Conservation (phyloP, 805 yeast species). For the Tetrapisispora phaffii region DNA sequence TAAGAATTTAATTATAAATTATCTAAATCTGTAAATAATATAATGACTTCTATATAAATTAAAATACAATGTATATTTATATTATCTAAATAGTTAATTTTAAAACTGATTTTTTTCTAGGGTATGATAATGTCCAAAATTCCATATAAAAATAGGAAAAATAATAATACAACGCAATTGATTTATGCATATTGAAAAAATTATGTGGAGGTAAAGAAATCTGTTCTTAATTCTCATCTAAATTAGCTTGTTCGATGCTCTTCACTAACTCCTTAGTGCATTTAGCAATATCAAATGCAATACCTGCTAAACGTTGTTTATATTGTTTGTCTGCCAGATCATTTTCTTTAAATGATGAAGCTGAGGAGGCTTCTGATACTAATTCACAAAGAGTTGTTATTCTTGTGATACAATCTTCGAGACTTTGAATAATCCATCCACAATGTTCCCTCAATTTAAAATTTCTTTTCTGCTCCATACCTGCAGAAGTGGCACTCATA, state of each 20-base stretch:
- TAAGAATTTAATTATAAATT: neutral
- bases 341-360: slow-evolving; percentile 34
- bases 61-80: neutral
- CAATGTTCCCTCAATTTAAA: slow-evolving; percentile 83
- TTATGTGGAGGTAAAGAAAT: neutral
- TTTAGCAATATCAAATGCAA: slow-evolving; percentile 92
- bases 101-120: neutral
- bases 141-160: neutral
- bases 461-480: slow-evolving; percentile 84
- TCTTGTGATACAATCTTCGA: slow-evolving; percentile 76
- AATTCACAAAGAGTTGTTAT: slow-evolving; percentile 61
- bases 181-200: neutral
- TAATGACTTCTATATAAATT: slow-evolving; percentile 1
- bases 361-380: slow-evolving; percentile 25
- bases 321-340: slow-evolving; percentile 80
- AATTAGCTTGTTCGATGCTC: slow-evolving; percentile 88
- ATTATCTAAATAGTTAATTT: neutral
- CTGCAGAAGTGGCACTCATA: slow-evolving; percentile 79
- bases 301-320: slow-evolving; percentile 90
- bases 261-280: slow-evolving; percentile 92
- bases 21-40: slow-evolving; percentile 1
- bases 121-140: neutral
- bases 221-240: slow-evolving; percentile 45
- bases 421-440: slow-evolving; percentile 76
- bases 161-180: neutral